Percentiles rank a stretch among this genome's conserved stretches.
phyloP scores from a whole-genome alignment of 2,329 filamentous ascomycete species.

The Cladorrhinum sp. region DNA sequence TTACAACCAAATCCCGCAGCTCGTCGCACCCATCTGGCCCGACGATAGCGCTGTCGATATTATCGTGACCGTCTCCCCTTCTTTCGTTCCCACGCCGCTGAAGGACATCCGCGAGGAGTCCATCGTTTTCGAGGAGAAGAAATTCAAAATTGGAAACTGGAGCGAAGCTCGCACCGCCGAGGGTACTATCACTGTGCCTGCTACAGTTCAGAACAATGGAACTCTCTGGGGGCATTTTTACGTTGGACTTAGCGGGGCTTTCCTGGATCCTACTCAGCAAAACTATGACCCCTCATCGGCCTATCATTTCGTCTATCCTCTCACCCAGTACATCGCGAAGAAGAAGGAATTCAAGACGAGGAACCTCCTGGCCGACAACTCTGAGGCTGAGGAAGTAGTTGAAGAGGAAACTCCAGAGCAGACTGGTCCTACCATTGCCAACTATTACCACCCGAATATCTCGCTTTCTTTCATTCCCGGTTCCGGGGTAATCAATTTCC shows the following conservation, averaged over 20 bases:
- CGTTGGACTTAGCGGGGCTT: constrained; percentile 70
- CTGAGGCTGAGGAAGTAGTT: constrained; percentile 48
- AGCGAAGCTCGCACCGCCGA: constrained; percentile 75
- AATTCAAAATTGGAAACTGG: constrained; percentile 75
- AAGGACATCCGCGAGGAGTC: constrained; percentile 62
- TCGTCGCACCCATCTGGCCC: constrained; percentile 85
- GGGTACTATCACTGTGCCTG: constrained; percentile 73
- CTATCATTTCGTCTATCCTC: constrained; percentile 76
- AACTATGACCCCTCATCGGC: constrained; percentile 73
- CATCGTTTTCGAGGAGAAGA: constrained; percentile 74
- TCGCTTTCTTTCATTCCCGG: constrained; percentile 84
- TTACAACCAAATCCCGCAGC: constrained; percentile 64
- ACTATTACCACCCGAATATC: constrained; percentile 94
- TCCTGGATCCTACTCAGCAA: constrained; percentile 70
- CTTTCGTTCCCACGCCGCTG: constrained; percentile 65
- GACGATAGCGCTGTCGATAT: constrained; percentile 76
- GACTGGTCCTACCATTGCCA: constrained; percentile 68
- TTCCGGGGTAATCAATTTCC: constrained; percentile 66
- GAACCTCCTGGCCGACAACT: constrained; percentile 68
- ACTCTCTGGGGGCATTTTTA: constrained; percentile 96
- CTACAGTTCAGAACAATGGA: constrained; percentile 81
- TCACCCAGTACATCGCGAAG: constrained; percentile 87
- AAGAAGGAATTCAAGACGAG: constrained; percentile 87
- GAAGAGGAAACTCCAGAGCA: constrained; percentile 50
- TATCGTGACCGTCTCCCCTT: constrained; percentile 77